Percentiles rank a stretch among this genome's conserved stretches.
Evolutionary conservation across 257 asterid genomes (phyloP).

Genomic region (Solanum clarkiae): DNA sequence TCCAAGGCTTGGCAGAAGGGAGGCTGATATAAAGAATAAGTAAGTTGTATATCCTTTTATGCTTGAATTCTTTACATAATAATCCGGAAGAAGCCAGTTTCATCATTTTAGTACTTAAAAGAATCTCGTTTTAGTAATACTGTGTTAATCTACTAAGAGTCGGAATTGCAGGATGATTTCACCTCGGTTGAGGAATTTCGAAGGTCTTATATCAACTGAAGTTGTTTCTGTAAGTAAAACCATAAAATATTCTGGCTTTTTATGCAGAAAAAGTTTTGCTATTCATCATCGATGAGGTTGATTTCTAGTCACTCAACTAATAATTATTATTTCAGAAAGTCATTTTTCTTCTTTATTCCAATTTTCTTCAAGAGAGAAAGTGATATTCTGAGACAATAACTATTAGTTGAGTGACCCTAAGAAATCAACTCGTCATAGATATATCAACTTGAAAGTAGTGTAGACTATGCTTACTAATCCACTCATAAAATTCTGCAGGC

Average conservation of each 20-base stretch:
- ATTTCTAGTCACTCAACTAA: neutral
- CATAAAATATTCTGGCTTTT: neutral
- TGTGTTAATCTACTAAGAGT: neutral
- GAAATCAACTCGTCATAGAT: neutral
- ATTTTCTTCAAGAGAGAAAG: neutral
- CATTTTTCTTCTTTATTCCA: too few relatives aligned
- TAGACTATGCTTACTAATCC: neutral
- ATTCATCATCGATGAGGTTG: neutral
- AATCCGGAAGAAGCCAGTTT: neutral
- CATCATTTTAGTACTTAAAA: neutral
- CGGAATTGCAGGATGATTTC: slow-evolving; percentile 37
- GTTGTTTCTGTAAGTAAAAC: slow-evolving; percentile 23
- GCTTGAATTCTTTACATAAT: neutral
- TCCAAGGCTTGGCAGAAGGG: slow-evolving; percentile 45
- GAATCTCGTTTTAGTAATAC: neutral
- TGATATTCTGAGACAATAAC: neutral
- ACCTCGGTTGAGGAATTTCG: slow-evolving; percentile 38
- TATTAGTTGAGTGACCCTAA: neutral
- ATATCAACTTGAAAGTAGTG: neutral
- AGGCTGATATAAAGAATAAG: slow-evolving; percentile 56
- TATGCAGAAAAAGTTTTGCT: neutral
- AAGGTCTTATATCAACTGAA: slow-evolving; percentile 38
- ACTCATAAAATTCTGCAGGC: slow-evolving; percentile 17
- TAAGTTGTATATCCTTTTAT: neutral
- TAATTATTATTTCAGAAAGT: too few relatives aligned